Base-by-base conservation (phyloP, 164 flowering plant genomes). In the Stephania cephalantha region DNA sequence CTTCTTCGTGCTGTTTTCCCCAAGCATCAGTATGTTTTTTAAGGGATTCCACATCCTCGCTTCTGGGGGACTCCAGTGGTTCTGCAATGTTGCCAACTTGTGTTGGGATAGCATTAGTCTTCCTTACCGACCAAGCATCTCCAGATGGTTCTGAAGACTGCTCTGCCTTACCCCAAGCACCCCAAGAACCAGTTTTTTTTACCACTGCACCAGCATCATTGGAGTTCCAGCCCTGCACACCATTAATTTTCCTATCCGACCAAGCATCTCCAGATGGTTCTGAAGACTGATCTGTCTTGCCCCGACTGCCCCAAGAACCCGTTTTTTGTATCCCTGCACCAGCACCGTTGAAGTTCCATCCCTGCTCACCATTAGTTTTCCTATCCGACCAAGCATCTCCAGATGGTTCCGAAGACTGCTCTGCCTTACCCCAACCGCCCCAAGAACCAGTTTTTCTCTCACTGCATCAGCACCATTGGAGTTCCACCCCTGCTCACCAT, bases 111-210 rank as follows among this genome's bases (percentile, higher is more conserved):
- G 31, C 58, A 72, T 72, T 45, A 52, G 66, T 35, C 18, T 5
- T 66, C 74, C 74, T 53, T n/a, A 15, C 48, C 15, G 74, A 55
- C 74, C 74, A 61, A 61, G 25, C 66, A 61, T 25, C 20, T 25
- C 42, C 42, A 4, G 42, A 35, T 35, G 42, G 42, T 35, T 35
- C 42, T 35, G 42, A 35, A 35, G 25, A 61, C 22, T 61, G 66
- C 9, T 25, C 7, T 18, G 20, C 66, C 66, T 61, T 61, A 20
- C 29, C 20, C 66, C 66, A 61, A 61, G n/a, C n/a, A 61, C 66
- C 20, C 20, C 20, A 1, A 61, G 66, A 61, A 61, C 20, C 66
- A 61, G 6, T 9, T 61, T 18, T 20, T 5, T 61, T 61, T n/a
- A 18, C 66, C 66, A 61, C 66, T 61, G 66, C 42, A 35, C 42